Percentiles rank a stretch among this genome's conserved stretches.
Evolutionary conservation across 257 asterid species (phyloP).

Genomic region (Lavandula angustifolia): DNA sequence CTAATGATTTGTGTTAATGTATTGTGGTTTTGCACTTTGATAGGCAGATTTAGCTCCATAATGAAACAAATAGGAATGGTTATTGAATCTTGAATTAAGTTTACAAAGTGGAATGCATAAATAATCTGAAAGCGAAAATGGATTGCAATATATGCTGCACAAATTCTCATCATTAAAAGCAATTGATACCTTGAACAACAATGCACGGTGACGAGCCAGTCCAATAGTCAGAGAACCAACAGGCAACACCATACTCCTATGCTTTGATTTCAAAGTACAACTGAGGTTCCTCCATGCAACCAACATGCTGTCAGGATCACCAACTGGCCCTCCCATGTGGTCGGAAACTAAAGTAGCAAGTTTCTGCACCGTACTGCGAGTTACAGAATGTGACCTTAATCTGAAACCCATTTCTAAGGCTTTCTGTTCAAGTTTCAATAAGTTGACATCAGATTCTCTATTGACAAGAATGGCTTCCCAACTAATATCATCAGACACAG

Average conservation of each 20-base stretch:
- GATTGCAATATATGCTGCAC: background rate
- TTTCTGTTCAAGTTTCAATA: constrained; percentile 76
- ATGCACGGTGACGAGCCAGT: constrained; percentile 97
- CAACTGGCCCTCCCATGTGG: constrained; percentile 96
- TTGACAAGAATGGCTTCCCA: constrained; percentile 95
- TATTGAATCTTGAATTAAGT: constrained; percentile 6
- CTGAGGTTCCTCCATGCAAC: constrained; percentile 77
- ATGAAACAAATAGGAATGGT: constrained; percentile 12
- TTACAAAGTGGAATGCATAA: constrained; percentile 2
- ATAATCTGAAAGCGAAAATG: constrained; percentile 3
- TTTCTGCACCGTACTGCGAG: constrained; percentile 56
- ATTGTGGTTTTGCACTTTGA: constrained; percentile 5
- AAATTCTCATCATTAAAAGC: constrained; percentile 24
- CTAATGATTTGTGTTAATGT: background rate
- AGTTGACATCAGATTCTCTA: constrained; percentile 70
- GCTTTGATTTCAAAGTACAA: constrained; percentile 55
- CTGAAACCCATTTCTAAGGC: constrained; percentile 69
- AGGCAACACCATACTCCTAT: constrained; percentile 95
- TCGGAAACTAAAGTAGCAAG: constrained; percentile 80
- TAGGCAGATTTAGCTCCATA: constrained; percentile 26
- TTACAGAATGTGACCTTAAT: constrained; percentile 48
- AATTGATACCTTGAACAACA: constrained; percentile 78
- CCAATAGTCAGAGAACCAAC: constrained; percentile 89
- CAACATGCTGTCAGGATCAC: constrained; percentile 77
- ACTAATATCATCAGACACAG: constrained; percentile 58